Conservation (phyloP, 192 early-diverging fungal genomes). For the Rhizophagus clarus region DNA sequence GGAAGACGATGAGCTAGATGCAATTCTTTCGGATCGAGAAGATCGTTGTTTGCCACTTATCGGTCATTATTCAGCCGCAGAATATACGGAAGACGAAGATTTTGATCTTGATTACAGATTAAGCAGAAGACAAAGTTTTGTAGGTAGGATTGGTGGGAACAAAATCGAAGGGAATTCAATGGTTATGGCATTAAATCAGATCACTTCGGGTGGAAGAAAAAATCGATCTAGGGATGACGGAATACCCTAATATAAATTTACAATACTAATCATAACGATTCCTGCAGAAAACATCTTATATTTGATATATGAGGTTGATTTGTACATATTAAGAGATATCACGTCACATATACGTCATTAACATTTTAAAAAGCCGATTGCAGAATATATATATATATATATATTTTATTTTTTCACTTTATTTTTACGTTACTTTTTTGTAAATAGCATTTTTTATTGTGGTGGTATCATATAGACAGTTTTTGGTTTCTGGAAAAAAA, state of each 20-base stretch:
- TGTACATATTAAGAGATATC: neutral
- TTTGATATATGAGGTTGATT: neutral
- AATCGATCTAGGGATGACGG: neutral
- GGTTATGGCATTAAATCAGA: constrained; percentile 11
- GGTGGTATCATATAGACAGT: neutral
- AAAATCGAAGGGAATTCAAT: constrained; percentile 9
- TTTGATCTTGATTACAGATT: constrained; percentile 5
- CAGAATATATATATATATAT: neutral
- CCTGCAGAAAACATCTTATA: neutral
- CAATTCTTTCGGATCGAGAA: constrained; percentile 26
- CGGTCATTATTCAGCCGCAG: constrained; percentile 33
- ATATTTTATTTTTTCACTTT: neutral
- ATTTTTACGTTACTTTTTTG: neutral
- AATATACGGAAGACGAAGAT: constrained; percentile 32
- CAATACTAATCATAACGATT: too few species aligned
- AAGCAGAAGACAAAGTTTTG: neutral
- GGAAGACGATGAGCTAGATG: constrained; percentile 19
- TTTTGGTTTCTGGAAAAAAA: neutral
- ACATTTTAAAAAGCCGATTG: neutral
- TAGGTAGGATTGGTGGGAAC: neutral
- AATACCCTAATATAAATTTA: constrained; percentile 8
- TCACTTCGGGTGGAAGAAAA: neutral
- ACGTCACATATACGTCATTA: neutral
- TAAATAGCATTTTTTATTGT: neutral
- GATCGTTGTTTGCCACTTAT: constrained; percentile 15